Conservation (phyloP, 305 asterid species). For the Plantago lanceolata region DNA sequence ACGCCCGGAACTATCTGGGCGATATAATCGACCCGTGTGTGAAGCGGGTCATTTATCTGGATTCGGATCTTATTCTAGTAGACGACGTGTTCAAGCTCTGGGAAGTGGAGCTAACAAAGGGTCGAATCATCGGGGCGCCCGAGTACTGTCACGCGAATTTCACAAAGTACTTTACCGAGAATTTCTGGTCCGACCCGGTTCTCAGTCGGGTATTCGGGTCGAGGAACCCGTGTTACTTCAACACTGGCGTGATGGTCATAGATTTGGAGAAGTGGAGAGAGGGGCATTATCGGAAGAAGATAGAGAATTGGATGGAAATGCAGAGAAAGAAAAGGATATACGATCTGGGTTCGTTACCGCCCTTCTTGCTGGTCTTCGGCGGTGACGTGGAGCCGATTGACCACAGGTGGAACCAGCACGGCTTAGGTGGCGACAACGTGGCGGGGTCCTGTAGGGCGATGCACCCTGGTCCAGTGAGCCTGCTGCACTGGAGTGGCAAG, state of each 20-base stretch:
- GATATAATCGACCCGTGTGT: slow-evolving; percentile 53
- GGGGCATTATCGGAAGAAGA: slow-evolving; percentile 40
- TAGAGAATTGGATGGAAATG: slow-evolving; percentile 58
- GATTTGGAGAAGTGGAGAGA: slow-evolving; percentile 51
- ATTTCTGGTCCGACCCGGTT: slow-evolving; percentile 54
- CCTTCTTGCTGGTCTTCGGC: slow-evolving; percentile 48
- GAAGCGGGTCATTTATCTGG: slow-evolving; percentile 52
- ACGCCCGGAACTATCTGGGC: slow-evolving; percentile 56
- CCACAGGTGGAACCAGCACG: slow-evolving; percentile 71
- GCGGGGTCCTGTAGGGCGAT: slow-evolving; percentile 55
- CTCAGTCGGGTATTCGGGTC: slow-evolving; percentile 41
- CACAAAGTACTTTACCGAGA: slow-evolving; percentile 42
- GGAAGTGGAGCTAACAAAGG: slow-evolving; percentile 25
- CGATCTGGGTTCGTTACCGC: slow-evolving; percentile 62
- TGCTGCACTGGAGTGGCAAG: slow-evolving; percentile 67
- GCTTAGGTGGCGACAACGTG: slow-evolving; percentile 62
- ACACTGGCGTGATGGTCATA: slow-evolving; percentile 70
- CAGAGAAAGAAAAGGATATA: slow-evolving; percentile 43
- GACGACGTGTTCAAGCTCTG: slow-evolving; percentile 53
- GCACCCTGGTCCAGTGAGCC: slow-evolving; percentile 64
- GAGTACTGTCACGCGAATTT: slow-evolving; percentile 65
- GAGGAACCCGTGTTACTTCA: slow-evolving; percentile 49
- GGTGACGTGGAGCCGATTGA: slow-evolving; percentile 56
- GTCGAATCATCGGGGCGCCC: slow-evolving; percentile 50
- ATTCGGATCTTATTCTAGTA: slow-evolving; percentile 49